Percentiles rank a stretch among this genome's conserved stretches.
These are phyloP conservation scores for Saprolegnia parasitica DNA, from an alignment of 352 stramenopile genomes.

Conservation along the genomic window DNA sequence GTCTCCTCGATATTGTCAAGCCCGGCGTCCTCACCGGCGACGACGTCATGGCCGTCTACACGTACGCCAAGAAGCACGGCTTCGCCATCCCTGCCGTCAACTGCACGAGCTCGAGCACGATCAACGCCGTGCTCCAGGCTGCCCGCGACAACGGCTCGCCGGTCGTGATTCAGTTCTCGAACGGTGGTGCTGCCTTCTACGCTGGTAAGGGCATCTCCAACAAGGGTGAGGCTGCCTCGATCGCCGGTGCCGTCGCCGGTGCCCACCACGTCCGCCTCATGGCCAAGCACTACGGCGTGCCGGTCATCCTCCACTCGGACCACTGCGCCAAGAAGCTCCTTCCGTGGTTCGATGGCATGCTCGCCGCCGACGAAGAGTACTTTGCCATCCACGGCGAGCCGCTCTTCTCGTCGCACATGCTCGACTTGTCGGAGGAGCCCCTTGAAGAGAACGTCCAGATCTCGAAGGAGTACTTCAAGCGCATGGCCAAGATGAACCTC, in stretches of 20 bases:
- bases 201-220: constrained; percentile 96
- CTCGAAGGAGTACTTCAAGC: constrained; percentile 97
- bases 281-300: constrained; percentile 95
- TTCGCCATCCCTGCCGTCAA: constrained; percentile 98
- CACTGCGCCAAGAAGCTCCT: constrained; percentile 98
- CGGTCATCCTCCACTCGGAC: constrained; percentile 97
- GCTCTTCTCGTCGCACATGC: constrained; percentile 98
- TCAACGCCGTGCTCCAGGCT: constrained; percentile 96
- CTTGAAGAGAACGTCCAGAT: constrained; percentile 98
- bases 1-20: constrained; percentile 78
- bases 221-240: constrained; percentile 85
- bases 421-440: constrained; percentile 97
- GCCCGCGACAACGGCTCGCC: constrained; percentile 94
- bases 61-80: constrained; percentile 89
- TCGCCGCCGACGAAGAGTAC: constrained; percentile 94
- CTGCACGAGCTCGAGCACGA: constrained; percentile 93
- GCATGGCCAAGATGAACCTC: constrained; percentile 94
- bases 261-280: constrained; percentile 96
- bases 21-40: constrained; percentile 83
- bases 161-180: constrained; percentile 98
- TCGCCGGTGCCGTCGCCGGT: constrained; percentile 79
- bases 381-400: constrained; percentile 91
- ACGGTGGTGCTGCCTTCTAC: constrained; percentile 96
- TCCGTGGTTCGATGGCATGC: constrained; percentile 97
- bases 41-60: constrained; percentile 88